Evolutionary conservation across 768 basidiomycete species (phyloP).

Genomic region (Chalciporus chontae): DNA sequence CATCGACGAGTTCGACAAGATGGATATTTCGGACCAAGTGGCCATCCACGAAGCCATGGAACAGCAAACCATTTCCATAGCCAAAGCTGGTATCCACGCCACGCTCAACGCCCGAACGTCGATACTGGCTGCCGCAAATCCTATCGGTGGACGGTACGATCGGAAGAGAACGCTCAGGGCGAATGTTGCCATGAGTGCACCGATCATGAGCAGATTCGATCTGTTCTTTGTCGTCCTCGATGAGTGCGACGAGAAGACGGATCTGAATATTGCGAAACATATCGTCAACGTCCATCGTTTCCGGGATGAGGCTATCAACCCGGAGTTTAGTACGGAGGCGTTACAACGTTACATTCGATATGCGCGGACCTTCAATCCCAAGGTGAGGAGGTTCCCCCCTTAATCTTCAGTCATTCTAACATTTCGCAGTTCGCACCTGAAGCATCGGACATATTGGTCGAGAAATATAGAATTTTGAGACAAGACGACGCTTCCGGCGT

Average conservation of each 20-base stretch:
- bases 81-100: conserved; percentile 98
- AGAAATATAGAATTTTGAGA: conserved; percentile 88
- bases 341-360: conserved; percentile 96
- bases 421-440: conserved; percentile 77
- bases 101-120: conserved; percentile 97
- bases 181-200: conserved; percentile 96
- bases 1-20: conserved; percentile 99
- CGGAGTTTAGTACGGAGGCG: conserved; percentile 96
- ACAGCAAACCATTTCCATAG: conserved; percentile 99
- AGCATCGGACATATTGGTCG: conserved; percentile 89
- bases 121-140: conserved; percentile 97
- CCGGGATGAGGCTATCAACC: conserved; percentile 90
- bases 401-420: conserved; percentile 6
- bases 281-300: conserved; percentile 98
- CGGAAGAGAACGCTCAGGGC: conserved; percentile 87
- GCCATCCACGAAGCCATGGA: conserved; percentile 99
- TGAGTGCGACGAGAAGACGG: conserved; percentile 91
- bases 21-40: conserved; percentile 98
- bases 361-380: conserved; percentile 96
- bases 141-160: conserved; percentile 95
- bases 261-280: conserved; percentile 91
- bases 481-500: conserved; percentile 90
- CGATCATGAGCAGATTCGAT: conserved; percentile 99
- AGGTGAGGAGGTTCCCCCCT: conserved; percentile 45
- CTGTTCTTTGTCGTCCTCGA: conserved; percentile 98